Percentiles rank a stretch among this genome's conserved stretches.
Conservation (phyloP, 169 alveolate genomes). For the Plasmodium reichenowi region DNA sequence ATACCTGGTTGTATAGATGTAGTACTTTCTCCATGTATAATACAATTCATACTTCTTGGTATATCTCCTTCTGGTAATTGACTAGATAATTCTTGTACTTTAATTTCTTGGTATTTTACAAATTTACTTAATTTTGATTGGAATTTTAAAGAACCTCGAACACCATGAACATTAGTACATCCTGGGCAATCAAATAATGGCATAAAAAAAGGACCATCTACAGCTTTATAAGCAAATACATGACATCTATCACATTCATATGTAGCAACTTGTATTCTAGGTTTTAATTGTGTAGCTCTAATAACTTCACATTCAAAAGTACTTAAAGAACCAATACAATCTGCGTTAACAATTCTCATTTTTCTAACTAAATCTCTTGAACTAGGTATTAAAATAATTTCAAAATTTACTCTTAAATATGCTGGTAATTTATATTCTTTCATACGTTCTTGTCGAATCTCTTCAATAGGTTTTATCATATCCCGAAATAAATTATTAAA, state of each 20-base stretch:
- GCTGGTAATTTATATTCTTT: slow-evolving; percentile 88
- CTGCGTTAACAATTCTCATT: slow-evolving; percentile 93
- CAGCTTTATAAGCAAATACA: slow-evolving; percentile 87
- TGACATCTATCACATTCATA: slow-evolving; percentile 97
- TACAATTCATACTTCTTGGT: slow-evolving; percentile 93
- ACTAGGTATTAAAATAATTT: slow-evolving; percentile 84
- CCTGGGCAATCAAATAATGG: slow-evolving; percentile 95
- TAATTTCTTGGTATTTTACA: slow-evolving; percentile 93
- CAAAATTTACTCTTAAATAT: slow-evolving; percentile 79
- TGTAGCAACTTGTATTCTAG: slow-evolving; percentile 94
- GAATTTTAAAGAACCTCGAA: slow-evolving; percentile 89
- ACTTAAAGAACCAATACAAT: slow-evolving; percentile 91
- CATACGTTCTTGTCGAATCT: slow-evolving; percentile 83
- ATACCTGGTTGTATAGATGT: slow-evolving; percentile 81
- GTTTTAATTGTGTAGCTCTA: slow-evolving; percentile 94
- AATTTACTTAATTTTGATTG: slow-evolving; percentile 91
- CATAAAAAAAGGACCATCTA: slow-evolving; percentile 88
- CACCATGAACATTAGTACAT: slow-evolving; percentile 88
- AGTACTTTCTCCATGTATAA: slow-evolving; percentile 90
- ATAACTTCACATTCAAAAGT: slow-evolving; percentile 93
- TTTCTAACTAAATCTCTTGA: slow-evolving; percentile 85
- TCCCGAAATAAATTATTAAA: slow-evolving; percentile 70
- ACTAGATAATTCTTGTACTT: slow-evolving; percentile 94
- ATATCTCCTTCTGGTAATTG: slow-evolving; percentile 96
- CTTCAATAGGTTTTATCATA: slow-evolving; percentile 54